Conservation (phyloP, 768 basidiomycete species). For the Pulveroboletus sp. region DNA sequence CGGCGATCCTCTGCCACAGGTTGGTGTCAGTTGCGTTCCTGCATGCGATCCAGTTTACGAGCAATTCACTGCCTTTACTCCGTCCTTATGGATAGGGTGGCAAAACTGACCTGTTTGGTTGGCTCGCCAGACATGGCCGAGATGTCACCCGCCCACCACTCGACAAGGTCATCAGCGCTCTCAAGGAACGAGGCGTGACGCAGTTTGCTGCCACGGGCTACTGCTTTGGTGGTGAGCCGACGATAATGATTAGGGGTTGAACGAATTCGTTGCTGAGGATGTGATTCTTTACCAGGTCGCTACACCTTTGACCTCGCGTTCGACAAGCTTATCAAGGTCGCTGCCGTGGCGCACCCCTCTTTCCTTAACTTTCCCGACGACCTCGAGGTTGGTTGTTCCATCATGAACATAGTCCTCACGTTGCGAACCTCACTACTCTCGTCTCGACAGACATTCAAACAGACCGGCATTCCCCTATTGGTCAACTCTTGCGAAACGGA, state of each 20-base stretch:
- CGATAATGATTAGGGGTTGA: too few relatives aligned
- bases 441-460: slow-evolving; percentile 42
- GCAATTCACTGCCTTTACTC: neutral
- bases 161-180: slow-evolving; percentile 51
- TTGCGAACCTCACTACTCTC: neutral
- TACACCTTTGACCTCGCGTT: slow-evolving; percentile 44
- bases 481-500: slow-evolving; percentile 64
- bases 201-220: slow-evolving; percentile 59
- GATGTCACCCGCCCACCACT: slow-evolving; percentile 43
- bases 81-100: neutral
- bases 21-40: slow-evolving; percentile 4
- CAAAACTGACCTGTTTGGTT: slow-evolving; percentile 26
- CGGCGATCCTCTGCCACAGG: slow-evolving; percentile 17
- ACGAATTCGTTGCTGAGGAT: neutral
- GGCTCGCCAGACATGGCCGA: slow-evolving; percentile 39
- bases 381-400: slow-evolving; percentile 43
- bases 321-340: slow-evolving; percentile 35
- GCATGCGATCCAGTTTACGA: neutral
- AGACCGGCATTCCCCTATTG: slow-evolving; percentile 51
- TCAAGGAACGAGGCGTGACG: slow-evolving; percentile 57
- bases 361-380: slow-evolving; percentile 39
- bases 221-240: slow-evolving; percentile 57
- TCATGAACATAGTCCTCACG: neutral
- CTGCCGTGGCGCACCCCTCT: slow-evolving; percentile 45
- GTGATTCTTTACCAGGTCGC: slow-evolving; percentile 25